Conservation (phyloP, 1,284 basidiomycete genomes). For the Papiliotrema flavescens region DNA sequence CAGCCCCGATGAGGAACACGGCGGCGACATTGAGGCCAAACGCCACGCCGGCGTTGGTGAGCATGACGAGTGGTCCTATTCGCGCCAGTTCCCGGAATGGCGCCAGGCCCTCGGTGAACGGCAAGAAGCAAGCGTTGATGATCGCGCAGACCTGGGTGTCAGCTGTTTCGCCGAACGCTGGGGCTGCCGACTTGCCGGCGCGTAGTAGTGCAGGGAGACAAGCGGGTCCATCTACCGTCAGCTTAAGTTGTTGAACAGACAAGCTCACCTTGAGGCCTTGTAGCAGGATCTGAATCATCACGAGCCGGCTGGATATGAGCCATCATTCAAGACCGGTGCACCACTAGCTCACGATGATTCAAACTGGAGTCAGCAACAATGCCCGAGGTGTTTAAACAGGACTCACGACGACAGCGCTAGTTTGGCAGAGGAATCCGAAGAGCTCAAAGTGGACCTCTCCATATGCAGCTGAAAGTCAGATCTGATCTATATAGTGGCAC, state of each 20-base stretch:
- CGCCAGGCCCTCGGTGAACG: slow-evolving; percentile 84
- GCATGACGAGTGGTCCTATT: slow-evolving; percentile 70
- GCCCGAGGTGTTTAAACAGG: slow-evolving; percentile 7
- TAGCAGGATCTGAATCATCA: slow-evolving; percentile 74
- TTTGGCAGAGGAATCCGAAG: slow-evolving; percentile 78
- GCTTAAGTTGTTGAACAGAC: background rate
- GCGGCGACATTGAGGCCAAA: slow-evolving; percentile 87
- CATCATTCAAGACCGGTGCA: background rate
- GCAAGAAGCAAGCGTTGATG: slow-evolving; percentile 78
- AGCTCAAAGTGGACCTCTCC: slow-evolving; percentile 84
- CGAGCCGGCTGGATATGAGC: slow-evolving; percentile 58
- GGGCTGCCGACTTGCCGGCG: slow-evolving; percentile 54
- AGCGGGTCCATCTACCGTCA: slow-evolving; percentile 80
- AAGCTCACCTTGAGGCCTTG: slow-evolving; percentile 42
- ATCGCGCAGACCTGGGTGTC: slow-evolving; percentile 63
- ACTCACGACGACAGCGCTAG: slow-evolving; percentile 62
- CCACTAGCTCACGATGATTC: slow-evolving; percentile 36
- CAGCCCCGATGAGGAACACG: slow-evolving; percentile 88
- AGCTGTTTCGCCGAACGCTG: background rate
- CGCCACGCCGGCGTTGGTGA: slow-evolving; percentile 81
- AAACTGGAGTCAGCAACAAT: slow-evolving; percentile 20
- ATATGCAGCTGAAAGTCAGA: slow-evolving; percentile 48
- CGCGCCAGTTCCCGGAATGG: slow-evolving; percentile 71
- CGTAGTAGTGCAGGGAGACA: slow-evolving; percentile 92
- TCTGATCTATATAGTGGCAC: slow-evolving; percentile 4